These are phyloP conservation scores for Lycium ferocissimum DNA, from an alignment of 257 asterid species.

Conservation along the genomic window DNA sequence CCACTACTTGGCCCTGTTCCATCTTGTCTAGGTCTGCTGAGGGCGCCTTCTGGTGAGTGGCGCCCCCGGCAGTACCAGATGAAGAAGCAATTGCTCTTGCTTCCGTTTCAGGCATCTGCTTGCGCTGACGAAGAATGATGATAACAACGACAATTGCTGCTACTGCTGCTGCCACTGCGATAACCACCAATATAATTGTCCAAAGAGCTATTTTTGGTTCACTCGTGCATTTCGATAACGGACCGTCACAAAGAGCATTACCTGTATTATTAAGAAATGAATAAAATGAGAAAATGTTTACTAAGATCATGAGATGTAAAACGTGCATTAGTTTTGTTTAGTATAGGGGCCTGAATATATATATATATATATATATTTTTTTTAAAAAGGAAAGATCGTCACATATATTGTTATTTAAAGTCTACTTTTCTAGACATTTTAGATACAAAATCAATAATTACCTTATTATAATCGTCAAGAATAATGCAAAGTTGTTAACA, in stretches of 20 bases:
- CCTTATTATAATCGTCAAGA: no score
- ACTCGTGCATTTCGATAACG: slow-evolving; percentile 54
- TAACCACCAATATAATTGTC: slow-evolving; percentile 41
- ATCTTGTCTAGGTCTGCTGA: slow-evolving; percentile 48
- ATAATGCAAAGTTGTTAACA: no score
- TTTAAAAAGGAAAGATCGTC: no score
- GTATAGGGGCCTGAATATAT: no score
- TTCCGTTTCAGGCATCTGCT: slow-evolving; percentile 32
- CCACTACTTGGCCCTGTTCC: slow-evolving; percentile 50
- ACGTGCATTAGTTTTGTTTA: not conserved
- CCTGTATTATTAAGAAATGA: slow-evolving; percentile 44
- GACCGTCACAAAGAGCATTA: slow-evolving; percentile 67
- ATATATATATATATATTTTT: no score
- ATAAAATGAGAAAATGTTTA: not conserved
- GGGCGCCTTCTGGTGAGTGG: slow-evolving; percentile 18
- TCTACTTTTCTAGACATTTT: no score
- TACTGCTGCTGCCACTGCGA: slow-evolving; percentile 50
- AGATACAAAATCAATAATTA: no score
- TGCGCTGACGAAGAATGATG: slow-evolving; percentile 59
- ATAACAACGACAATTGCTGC: slow-evolving; percentile 57
- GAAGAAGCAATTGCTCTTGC: not conserved
- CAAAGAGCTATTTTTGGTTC: slow-evolving; percentile 42
- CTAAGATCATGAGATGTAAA: not conserved
- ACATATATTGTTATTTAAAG: no score
- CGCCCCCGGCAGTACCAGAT: not conserved